phyloP scores from a whole-genome alignment of 2,329 filamentous ascomycete species.

The Hypoxylon rubiginosum region DNA sequence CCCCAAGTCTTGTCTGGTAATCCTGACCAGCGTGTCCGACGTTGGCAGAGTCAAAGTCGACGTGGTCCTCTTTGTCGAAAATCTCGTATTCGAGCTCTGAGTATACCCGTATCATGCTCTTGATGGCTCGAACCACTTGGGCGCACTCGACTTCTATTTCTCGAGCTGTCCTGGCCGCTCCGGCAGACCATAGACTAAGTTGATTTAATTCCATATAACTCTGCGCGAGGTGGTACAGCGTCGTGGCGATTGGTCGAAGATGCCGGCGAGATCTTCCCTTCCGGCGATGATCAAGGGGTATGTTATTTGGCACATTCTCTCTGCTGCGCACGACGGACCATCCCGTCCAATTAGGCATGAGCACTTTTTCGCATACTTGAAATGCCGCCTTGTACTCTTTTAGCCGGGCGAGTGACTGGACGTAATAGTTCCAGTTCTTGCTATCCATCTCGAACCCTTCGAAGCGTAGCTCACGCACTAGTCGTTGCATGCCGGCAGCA shows the following conservation, averaged over 20 bases:
- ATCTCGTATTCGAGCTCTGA: conserved; percentile 48
- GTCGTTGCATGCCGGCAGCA: conserved; percentile 60
- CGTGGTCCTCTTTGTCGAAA: conserved; percentile 35
- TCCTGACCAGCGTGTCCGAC: conserved; percentile 4
- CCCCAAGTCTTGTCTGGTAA: background rate
- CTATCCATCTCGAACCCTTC: conserved; percentile 81
- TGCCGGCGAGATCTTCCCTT: conserved; percentile 54
- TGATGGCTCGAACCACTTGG: conserved; percentile 48
- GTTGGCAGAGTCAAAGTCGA: conserved; percentile 24
- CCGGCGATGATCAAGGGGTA: conserved; percentile 57
- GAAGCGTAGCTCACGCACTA: conserved; percentile 68
- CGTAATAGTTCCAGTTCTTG: conserved; percentile 83
- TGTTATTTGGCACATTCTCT: conserved; percentile 45
- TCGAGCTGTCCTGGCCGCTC: conserved; percentile 57
- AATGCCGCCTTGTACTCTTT: conserved; percentile 77
- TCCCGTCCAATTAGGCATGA: conserved; percentile 84
- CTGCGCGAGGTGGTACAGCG: conserved; percentile 63
- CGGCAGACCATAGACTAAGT: conserved; percentile 63
- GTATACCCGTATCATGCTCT: conserved; percentile 49
- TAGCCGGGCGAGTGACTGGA: conserved; percentile 75
- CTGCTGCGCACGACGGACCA: conserved; percentile 65
- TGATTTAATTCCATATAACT: conserved; percentile 65
- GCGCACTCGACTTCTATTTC: conserved; percentile 57
- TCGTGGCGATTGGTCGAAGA: conserved; percentile 59
- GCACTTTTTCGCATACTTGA: conserved; percentile 77